phyloP scores from a whole-genome alignment of 805 yeast species.

The Pichia gijzeniarum region DNA sequence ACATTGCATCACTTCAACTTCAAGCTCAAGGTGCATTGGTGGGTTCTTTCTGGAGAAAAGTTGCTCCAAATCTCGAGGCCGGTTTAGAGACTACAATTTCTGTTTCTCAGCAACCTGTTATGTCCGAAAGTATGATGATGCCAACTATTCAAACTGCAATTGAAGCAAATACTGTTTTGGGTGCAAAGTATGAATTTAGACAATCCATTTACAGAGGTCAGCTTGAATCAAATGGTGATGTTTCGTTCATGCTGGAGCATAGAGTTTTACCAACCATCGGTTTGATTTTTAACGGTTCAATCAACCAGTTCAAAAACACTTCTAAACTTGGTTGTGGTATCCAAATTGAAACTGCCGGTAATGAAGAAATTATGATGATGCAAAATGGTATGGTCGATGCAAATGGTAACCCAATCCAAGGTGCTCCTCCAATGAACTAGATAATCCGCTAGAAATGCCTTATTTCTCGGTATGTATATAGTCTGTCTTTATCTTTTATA shows the following conservation, averaged over 20 bases:
- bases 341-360: constrained; percentile 93
- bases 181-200: constrained; percentile 97
- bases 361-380: constrained; percentile 87
- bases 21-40: constrained; percentile 88
- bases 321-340: constrained; percentile 89
- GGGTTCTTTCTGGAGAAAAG: constrained; percentile 91
- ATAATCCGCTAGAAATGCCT: background rate
- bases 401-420: constrained; percentile 80
- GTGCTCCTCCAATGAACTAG: constrained; percentile 46
- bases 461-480: constrained; percentile 4
- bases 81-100: constrained; percentile 83
- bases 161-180: constrained; percentile 89
- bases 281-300: constrained; percentile 79
- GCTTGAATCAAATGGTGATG: constrained; percentile 85
- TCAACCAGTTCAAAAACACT: constrained; percentile 76
- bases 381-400: constrained; percentile 81
- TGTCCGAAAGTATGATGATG: constrained; percentile 60
- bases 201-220: constrained; percentile 95
- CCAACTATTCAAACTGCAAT: constrained; percentile 77
- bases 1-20: constrained; percentile 91
- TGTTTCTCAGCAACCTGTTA: constrained; percentile 72
- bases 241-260: constrained; percentile 85
- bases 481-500: constrained; percentile 9
- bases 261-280: constrained; percentile 89
- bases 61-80: constrained; percentile 89